Base-by-base conservation (phyloP, 345 rosid species). In the Citrus australasica region DNA sequence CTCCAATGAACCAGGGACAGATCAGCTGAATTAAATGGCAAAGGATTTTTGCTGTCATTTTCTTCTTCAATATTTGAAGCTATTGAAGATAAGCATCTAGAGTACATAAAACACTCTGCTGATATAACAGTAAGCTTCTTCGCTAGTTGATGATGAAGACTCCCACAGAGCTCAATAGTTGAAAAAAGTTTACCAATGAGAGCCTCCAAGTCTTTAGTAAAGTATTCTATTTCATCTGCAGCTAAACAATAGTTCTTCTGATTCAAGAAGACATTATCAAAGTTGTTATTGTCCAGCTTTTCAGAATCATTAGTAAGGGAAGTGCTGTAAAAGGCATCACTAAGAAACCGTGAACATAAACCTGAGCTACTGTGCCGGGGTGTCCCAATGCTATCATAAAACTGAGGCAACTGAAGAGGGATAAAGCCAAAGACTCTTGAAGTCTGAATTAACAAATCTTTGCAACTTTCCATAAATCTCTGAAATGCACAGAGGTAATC, bases 401-500 rank as follows among this genome's bases (percentile, higher is more conserved):
- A 59, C 22, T 73, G 69, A 40, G 86, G 68, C 78, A 82, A 35
- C 81, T 84, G 90, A 74, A 87, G 79, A 7, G 92, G 84, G 60
- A 90, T 62, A 77, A 85, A 75, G 30, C 89, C 89, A 78, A 75
- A 81, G 59, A 72, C 74, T 79, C 70, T 77, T 78, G 90, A 79
- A 67, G 76, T 81, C 71, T 84, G 88, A 77, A 83, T 73, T 76
- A 93, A 67, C 79, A 90, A 73, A 76, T 48, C 70, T 82, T 88
- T 91, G 85, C 95, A 93, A 79, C 85, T 88, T 38, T 87, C 92
- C 82, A 91, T 69, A 75, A 89, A 79, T 59, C 82, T 75, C 71
- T 86, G 90, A 78, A 88, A 93, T 77, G 97, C 91, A 83, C 86
- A 84, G 58, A 93, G 86, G 82, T 91, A 93, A 69, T 93, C 95